Percentiles rank a stretch among this genome's conserved stretches.
Conservation (phyloP, 176 grass and related monocot genomes). For the Dactylis glomerata region DNA sequence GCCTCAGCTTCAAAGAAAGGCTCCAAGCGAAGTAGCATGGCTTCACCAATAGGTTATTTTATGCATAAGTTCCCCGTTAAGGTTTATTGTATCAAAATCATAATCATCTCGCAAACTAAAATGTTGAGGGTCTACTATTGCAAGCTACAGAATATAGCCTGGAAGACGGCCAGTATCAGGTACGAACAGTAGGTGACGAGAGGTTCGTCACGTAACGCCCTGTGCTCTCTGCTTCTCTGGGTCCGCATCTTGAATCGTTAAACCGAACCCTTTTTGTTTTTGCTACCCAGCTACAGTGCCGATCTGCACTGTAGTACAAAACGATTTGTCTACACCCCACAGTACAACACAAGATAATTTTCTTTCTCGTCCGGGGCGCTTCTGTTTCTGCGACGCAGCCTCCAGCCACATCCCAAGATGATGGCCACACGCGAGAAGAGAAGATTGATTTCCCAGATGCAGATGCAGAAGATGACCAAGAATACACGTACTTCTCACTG, state of each 20-base stretch:
- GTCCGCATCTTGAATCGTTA: constrained; percentile 29
- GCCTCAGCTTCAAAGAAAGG: no score
- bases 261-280: constrained; percentile 43
- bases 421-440: neutral
- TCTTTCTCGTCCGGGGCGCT: neutral
- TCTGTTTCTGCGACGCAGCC: constrained; percentile 1
- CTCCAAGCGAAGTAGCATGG: no score
- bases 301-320: constrained; percentile 6
- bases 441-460: neutral
- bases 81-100: no score
- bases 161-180: neutral
- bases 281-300: neutral
- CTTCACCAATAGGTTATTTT: no score
- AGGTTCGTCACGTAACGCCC: constrained; percentile 31
- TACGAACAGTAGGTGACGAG: constrained; percentile 19
- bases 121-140: neutral
- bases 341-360: constrained; percentile 1
- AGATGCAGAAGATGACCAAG: neutral
- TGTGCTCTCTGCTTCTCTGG: neutral
- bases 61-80: no score
- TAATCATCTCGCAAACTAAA: no score
- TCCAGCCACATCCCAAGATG: constrained; percentile 4
- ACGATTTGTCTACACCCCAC: constrained; percentile 2
- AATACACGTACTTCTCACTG: neutral
- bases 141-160: constrained; percentile 38